Evolutionary conservation across 331 rosid species (phyloP).

Genomic region (Dryas integrifolia): DNA sequence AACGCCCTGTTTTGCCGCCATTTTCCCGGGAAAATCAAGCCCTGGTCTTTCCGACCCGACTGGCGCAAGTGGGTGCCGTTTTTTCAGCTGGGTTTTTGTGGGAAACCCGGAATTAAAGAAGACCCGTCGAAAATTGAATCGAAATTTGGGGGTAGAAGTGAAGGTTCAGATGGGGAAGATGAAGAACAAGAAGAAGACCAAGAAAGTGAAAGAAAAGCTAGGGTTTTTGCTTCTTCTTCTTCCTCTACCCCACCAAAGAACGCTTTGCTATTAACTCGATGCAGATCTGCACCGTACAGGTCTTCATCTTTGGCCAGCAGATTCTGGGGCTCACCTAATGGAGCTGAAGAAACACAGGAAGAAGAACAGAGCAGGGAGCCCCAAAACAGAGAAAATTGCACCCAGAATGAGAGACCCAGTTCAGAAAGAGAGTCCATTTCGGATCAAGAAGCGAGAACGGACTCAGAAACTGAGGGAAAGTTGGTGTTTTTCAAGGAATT

Average conservation of each 20-base stretch:
- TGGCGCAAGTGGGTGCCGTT: constrained; percentile 54
- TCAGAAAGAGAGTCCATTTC: constrained; percentile 40
- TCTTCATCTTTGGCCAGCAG: constrained; percentile 61
- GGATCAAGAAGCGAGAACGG: constrained; percentile 29
- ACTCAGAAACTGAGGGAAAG: constrained; percentile 30
- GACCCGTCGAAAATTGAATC: constrained; percentile 27
- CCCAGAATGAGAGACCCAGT: constrained; percentile 25
- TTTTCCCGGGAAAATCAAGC: constrained; percentile 25
- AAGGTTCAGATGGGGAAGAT: constrained; percentile 31
- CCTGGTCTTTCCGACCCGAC: constrained; percentile 33
- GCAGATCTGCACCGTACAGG: constrained; percentile 86
- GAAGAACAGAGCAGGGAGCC: constrained; percentile 26
- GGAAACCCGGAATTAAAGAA: constrained; percentile 35
- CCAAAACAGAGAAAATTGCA: constrained; percentile 22
- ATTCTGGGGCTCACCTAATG: constrained; percentile 60
- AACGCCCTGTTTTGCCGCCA: constrained; percentile 37
- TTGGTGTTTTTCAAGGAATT: constrained; percentile 33
- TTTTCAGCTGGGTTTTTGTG: constrained; percentile 36
- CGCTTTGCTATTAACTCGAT: constrained; percentile 70
- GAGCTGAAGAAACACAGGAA: constrained; percentile 37
- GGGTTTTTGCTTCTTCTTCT: constrained; percentile 20
- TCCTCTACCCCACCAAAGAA: constrained; percentile 51
- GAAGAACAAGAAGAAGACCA: constrained; percentile 26
- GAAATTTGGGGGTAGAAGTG: constrained; percentile 19
- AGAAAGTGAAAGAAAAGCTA: neutral